Conservation (phyloP, 805 yeast species). For the Candida suzukii region DNA sequence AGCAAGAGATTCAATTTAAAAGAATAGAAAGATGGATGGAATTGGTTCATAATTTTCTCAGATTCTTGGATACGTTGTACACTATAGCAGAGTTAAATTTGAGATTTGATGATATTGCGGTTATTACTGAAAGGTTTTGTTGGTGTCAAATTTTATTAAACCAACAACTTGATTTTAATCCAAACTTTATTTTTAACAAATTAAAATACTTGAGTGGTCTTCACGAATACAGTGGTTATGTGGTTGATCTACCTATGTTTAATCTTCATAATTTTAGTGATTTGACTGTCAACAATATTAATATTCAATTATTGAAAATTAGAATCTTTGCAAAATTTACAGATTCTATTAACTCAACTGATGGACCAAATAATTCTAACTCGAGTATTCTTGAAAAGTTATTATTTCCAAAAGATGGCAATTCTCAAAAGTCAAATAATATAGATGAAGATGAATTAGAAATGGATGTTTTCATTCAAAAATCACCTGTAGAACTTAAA, state of each 20-base stretch:
- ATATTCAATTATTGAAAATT: slow-evolving; percentile 61
- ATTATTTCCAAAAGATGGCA: slow-evolving; percentile 17
- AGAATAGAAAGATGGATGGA: slow-evolving; percentile 44
- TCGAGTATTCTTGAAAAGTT: slow-evolving; percentile 36
- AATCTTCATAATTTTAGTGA: slow-evolving; percentile 58
- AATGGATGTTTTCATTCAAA: slow-evolving; percentile 52
- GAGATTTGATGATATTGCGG: slow-evolving; percentile 1
- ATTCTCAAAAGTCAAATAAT: background rate
- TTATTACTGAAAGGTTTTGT: slow-evolving; percentile 12
- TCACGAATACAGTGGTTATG: background rate
- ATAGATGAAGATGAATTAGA: slow-evolving; percentile 35
- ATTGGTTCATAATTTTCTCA: slow-evolving; percentile 24
- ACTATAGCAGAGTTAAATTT: background rate
- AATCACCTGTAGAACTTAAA: slow-evolving; percentile 59
- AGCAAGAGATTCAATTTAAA: slow-evolving; percentile 30
- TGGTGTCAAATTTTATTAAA: slow-evolving; percentile 30
- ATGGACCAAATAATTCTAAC: slow-evolving; percentile 20
- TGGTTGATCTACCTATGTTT: slow-evolving; percentile 27
- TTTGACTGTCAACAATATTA: slow-evolving; percentile 42
- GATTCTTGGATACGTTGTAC: slow-evolving; percentile 1
- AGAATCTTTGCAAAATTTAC: slow-evolving; percentile 62
- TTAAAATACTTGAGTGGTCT: slow-evolving; percentile 2
- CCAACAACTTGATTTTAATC: slow-evolving; percentile 3
- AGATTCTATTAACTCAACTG: slow-evolving; percentile 18
- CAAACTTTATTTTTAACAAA: slow-evolving; percentile 6